phyloP scores from a whole-genome alignment of 2,329 filamentous ascomycete species.

The Pseudomassariella vexata region DNA sequence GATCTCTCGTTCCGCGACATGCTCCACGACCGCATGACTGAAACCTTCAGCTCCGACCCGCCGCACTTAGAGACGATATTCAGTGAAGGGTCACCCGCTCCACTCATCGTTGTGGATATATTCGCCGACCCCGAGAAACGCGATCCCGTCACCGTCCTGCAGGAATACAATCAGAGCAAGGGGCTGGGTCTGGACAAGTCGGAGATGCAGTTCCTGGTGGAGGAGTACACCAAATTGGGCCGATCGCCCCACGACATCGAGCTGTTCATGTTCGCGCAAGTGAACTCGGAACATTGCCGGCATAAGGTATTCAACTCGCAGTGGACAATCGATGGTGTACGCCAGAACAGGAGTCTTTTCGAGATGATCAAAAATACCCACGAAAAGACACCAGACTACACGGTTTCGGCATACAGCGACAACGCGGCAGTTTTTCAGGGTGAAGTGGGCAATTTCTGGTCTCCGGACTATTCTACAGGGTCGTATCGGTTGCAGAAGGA shows the following conservation, averaged over 20 bases:
- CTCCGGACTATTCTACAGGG: conserved; percentile 78
- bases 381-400: conserved; percentile 70
- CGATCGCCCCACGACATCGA: conserved; percentile 74
- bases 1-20: conserved; percentile 59
- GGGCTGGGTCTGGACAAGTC: conserved; percentile 82
- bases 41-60: conserved; percentile 61
- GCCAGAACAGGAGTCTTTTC: conserved; percentile 78
- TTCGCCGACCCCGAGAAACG: conserved; percentile 56
- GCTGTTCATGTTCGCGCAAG: conserved; percentile 98
- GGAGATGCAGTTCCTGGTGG: conserved; percentile 92
- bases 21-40: conserved; percentile 93
- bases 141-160: conserved; percentile 65
- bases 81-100: conserved; percentile 54
- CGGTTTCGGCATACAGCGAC: conserved; percentile 95
- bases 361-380: conserved; percentile 97
- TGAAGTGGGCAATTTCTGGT: conserved; percentile 71
- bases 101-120: conserved; percentile 71
- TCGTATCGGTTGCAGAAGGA: conserved; percentile 87
- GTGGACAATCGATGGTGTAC: conserved; percentile 87
- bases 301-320: conserved; percentile 92
- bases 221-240: conserved; percentile 64
- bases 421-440: conserved; percentile 91
- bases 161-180: conserved; percentile 76
- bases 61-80: conserved; percentile 77
- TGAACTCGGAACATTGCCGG: conserved; percentile 82